These are phyloP conservation scores for Fusarium protoensiforme DNA, from an alignment of 2,329 filamentous ascomycete species.

Conservation along the genomic window DNA sequence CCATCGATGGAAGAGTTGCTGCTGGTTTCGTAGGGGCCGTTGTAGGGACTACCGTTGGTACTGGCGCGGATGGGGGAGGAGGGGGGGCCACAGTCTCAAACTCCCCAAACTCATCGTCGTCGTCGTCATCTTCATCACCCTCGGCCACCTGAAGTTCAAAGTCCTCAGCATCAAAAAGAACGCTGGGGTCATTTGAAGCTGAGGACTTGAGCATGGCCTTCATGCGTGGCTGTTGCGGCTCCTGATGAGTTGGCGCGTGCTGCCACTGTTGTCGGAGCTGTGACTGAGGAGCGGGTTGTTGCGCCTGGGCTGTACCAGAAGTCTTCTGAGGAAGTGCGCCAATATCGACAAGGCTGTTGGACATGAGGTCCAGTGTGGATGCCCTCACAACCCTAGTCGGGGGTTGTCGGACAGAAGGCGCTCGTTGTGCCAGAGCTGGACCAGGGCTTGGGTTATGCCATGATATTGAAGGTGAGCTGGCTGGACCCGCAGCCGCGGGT, in stretches of 20 bases:
- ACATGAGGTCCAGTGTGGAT: slow-evolving; percentile 64
- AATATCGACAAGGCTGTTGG: slow-evolving; percentile 62
- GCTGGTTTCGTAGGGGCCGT: slow-evolving; percentile 30
- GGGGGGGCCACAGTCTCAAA: slow-evolving; percentile 61
- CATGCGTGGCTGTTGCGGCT: slow-evolving; percentile 19
- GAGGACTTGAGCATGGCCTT: slow-evolving; percentile 39
- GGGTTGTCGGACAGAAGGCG: slow-evolving; percentile 13
- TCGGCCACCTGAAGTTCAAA: slow-evolving; percentile 56
- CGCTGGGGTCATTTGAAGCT: slow-evolving; percentile 56
- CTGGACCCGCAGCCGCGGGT: slow-evolving; percentile 4
- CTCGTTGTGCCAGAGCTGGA: slow-evolving; percentile 7
- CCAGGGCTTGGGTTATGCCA: slow-evolving; percentile 28
- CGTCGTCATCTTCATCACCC: slow-evolving; percentile 57
- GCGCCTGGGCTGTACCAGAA: background rate
- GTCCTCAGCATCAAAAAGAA: slow-evolving; percentile 75
- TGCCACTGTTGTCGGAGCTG: slow-evolving; percentile 23
- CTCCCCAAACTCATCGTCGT: slow-evolving; percentile 68
- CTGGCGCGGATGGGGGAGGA: background rate
- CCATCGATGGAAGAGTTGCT: slow-evolving; percentile 46
- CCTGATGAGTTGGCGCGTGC: slow-evolving; percentile 3
- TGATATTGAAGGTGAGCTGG: slow-evolving; percentile 29
- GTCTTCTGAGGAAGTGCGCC: slow-evolving; percentile 23
- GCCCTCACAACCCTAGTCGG: slow-evolving; percentile 53
- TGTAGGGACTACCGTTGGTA: slow-evolving; percentile 5
- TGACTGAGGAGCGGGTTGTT: slow-evolving; percentile 10